Evolutionary conservation across 2,329 filamentous ascomycete genomes (phyloP).

Genomic region (Exserohilum turcica): DNA sequence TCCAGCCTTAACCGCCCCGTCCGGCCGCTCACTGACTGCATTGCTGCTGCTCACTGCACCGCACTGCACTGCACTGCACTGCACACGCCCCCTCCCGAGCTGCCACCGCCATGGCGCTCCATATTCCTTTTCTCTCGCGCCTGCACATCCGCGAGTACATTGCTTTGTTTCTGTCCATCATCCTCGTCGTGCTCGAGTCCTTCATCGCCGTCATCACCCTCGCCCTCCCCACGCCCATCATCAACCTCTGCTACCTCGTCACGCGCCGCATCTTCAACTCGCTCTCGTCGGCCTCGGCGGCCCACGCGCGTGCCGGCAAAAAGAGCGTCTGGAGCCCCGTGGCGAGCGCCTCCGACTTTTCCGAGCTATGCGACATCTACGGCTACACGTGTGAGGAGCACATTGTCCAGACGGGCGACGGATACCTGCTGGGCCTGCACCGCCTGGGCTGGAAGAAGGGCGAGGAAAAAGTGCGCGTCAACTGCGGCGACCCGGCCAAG

Average conservation of each 20-base stretch:
- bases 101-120: slow-evolving; percentile 50
- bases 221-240: slow-evolving; percentile 80
- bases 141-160: slow-evolving; percentile 76
- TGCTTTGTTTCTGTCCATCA: slow-evolving; percentile 80
- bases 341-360: slow-evolving; percentile 86
- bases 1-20: slow-evolving; percentile 5
- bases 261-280: slow-evolving; percentile 84
- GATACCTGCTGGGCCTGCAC: slow-evolving; percentile 89
- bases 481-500: slow-evolving; percentile 64
- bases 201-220: slow-evolving; percentile 85
- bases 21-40: no score
- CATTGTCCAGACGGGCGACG: slow-evolving; percentile 91
- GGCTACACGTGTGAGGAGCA: slow-evolving; percentile 96
- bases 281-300: slow-evolving; percentile 72
- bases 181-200: slow-evolving; percentile 81
- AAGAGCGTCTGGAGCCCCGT: slow-evolving; percentile 78
- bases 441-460: slow-evolving; percentile 81
- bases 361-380: slow-evolving; percentile 88
- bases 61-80: no score
- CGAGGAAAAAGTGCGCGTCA: slow-evolving; percentile 79
- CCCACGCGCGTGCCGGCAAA: slow-evolving; percentile 69
- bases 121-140: slow-evolving; percentile 67
- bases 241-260: slow-evolving; percentile 79
- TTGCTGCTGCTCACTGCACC: background rate
- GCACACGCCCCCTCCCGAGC: background rate